Conservation (phyloP, 2,329 filamentous ascomycete genomes). For the Emmonsiellopsis sp. region DNA sequence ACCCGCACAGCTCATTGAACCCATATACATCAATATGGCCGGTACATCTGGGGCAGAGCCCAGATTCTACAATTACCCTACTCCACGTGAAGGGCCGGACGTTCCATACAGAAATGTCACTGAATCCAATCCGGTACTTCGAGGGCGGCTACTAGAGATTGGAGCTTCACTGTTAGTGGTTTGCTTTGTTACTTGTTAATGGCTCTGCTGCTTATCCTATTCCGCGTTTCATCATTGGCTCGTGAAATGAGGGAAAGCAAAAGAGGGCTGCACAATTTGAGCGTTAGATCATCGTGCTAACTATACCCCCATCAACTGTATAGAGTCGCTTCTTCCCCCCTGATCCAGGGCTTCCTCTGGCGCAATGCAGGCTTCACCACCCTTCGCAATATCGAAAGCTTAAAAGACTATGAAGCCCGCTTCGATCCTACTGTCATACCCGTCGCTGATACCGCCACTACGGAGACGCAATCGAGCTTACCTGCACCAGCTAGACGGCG, state of each 20-base stretch:
- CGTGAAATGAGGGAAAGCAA: neutral
- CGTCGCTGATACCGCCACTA: constrained; percentile 14
- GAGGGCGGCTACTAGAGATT: constrained; percentile 54
- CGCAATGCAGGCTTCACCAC: constrained; percentile 57
- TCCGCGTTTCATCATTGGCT: neutral
- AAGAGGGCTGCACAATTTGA: neutral
- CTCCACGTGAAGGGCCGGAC: constrained; percentile 27
- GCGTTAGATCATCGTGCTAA: neutral
- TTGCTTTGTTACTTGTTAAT: neutral
- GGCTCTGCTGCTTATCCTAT: neutral
- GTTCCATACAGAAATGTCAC: constrained; percentile 39
- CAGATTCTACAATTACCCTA: constrained; percentile 28
- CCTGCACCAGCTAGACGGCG: constrained; percentile 26
- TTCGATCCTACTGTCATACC: constrained; percentile 51
- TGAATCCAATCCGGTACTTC: constrained; percentile 59
- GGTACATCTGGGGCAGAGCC: neutral
- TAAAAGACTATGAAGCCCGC: constrained; percentile 45
- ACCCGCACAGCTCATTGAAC: too few relatives aligned
- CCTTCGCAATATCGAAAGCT: constrained; percentile 44
- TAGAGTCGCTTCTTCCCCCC: constrained; percentile 50
- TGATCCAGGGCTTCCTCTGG: constrained; percentile 59
- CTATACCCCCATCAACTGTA: neutral
- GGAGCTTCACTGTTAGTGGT: constrained; percentile 50
- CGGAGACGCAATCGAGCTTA: constrained; percentile 13
- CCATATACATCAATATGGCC: neutral